Base-by-base conservation (phyloP, 768 basidiomycete species). In the Tephrocybe sp. region DNA sequence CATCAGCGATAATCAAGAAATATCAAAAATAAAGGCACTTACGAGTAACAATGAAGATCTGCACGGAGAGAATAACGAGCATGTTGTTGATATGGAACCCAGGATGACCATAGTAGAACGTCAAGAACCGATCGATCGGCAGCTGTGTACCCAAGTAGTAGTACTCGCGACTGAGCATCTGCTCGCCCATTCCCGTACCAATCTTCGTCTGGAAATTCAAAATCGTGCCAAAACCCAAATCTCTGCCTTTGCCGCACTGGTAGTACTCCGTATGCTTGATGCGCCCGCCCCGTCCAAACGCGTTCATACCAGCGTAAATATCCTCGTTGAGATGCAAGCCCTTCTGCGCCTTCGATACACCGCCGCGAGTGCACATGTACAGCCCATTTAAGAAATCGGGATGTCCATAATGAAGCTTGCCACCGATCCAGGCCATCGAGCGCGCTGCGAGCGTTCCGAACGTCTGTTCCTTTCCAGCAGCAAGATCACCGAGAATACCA, bases 41-140 rank as follows among this genome's bases (percentile, higher is more conserved):
- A 92, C 91, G 82, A 4, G 93, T 92, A 47, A 96, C 76, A 62
- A 98, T 80, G 80, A 99, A 98, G 53, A 95, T 73, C 68, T 98
- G 96, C 22, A 98, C 91, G 34, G 97, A 96, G 58, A 97, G 71
- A 64, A 99, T 99, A 70, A 99, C 89, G 65, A 98, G 76, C 83
- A 98, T 98, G 68, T 98, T 99, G 79, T 99, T 98, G 75, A 99
- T 96, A 65, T 98, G 97, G 87, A 99, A 99, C 47, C 92, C 97
- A 39, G 97, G 97, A 68, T 98, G 97, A 41, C 93, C 95, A 60
- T 99, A 99, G 76, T 99, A 98, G 80, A 98, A 99, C 44, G 97
- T 99, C 69, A 99, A 74, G 85, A 99, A 99, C 39, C 97, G 85
- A 67, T 99, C 97, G 65, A 98, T 87, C 33, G 97, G 95, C 47